These are phyloP conservation scores for Diaporthe ampelina DNA, from an alignment of 2,329 filamentous ascomycete species.

Conservation along the genomic window DNA sequence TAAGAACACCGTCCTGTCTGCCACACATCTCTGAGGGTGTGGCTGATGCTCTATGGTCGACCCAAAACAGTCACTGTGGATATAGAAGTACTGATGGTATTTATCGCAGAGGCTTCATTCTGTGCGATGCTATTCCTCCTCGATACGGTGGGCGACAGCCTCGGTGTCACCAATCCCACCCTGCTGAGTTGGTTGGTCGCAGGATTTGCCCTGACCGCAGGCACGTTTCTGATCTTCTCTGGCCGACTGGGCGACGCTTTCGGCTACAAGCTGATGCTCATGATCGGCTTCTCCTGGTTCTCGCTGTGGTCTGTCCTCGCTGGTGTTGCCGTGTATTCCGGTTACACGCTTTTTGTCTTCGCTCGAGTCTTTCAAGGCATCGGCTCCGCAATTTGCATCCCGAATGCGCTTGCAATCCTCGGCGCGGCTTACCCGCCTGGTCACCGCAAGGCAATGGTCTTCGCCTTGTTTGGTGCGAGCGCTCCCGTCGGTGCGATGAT, in stretches of 20 bases:
- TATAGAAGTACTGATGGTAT: background rate
- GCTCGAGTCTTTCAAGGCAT: slow-evolving; percentile 65
- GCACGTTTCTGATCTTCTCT: slow-evolving; percentile 62
- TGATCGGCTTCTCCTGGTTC: slow-evolving; percentile 59
- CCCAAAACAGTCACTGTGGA: too few relatives aligned
- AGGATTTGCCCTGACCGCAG: slow-evolving; percentile 59
- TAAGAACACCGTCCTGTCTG: background rate
- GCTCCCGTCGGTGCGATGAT: slow-evolving; percentile 46
- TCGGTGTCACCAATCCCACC: slow-evolving; percentile 54
- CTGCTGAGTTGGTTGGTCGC: slow-evolving; percentile 60
- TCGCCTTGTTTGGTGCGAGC: slow-evolving; percentile 53
- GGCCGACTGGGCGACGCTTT: slow-evolving; percentile 62
- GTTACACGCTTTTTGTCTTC: slow-evolving; percentile 57
- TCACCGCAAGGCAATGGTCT: slow-evolving; percentile 52
- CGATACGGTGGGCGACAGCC: slow-evolving; percentile 59
- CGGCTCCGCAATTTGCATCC: slow-evolving; percentile 67
- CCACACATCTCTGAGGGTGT: background rate
- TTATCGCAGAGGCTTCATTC: slow-evolving; percentile 40
- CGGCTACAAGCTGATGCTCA: slow-evolving; percentile 60
- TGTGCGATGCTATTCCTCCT: slow-evolving; percentile 48
- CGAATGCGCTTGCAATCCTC: slow-evolving; percentile 70
- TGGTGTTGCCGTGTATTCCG: slow-evolving; percentile 52
- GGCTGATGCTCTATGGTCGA: too few relatives aligned
- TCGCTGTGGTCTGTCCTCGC: slow-evolving; percentile 55
- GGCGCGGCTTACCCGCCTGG: slow-evolving; percentile 63